Conservation (phyloP, 2,329 filamentous ascomycete genomes). For the Phaeomoniella chlamydospora region DNA sequence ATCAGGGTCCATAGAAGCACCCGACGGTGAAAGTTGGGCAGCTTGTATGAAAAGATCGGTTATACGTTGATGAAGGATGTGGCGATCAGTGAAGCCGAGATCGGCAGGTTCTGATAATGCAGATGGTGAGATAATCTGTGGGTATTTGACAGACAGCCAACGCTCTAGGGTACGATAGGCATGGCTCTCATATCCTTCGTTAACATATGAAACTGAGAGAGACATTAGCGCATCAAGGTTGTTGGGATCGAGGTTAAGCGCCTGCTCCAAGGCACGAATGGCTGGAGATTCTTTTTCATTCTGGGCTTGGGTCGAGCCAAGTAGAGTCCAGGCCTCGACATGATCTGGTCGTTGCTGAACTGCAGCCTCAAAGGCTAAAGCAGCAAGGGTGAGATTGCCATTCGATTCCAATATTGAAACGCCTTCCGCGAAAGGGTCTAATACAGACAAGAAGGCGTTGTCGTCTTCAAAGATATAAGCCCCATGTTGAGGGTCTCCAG, state of each 20-base stretch:
- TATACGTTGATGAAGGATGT: constrained; percentile 77
- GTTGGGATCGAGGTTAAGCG: constrained; percentile 71
- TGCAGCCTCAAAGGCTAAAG: constrained; percentile 88
- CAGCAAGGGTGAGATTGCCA: constrained; percentile 84
- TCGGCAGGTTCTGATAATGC: constrained; percentile 59
- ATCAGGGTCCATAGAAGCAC: constrained; percentile 94
- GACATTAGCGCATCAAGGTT: constrained; percentile 90
- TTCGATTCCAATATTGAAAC: constrained; percentile 85
- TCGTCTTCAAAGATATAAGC: constrained; percentile 92
- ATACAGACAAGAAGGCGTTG: constrained; percentile 70
- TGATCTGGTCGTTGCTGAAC: constrained; percentile 80
- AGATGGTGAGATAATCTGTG: constrained; percentile 58
- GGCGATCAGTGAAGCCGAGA: constrained; percentile 85
- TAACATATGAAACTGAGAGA: constrained; percentile 90
- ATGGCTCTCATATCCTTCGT: constrained; percentile 95
- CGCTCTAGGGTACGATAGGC: constrained; percentile 92
- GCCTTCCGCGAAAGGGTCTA: constrained; percentile 83
- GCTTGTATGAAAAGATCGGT: constrained; percentile 84
- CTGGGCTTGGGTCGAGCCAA: constrained; percentile 86
- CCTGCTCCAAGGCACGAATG: constrained; percentile 84
- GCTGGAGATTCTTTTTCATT: constrained; percentile 97
- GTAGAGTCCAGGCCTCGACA: constrained; percentile 82
- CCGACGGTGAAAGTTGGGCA: constrained; percentile 79
- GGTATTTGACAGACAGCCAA: constrained; percentile 94
- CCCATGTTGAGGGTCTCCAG: constrained; percentile 31